A percentile compares a stretch with the other conserved stretches of the same genome.
phyloP scores from a whole-genome alignment of 306 rosid species.

The Castanospermum australe region DNA sequence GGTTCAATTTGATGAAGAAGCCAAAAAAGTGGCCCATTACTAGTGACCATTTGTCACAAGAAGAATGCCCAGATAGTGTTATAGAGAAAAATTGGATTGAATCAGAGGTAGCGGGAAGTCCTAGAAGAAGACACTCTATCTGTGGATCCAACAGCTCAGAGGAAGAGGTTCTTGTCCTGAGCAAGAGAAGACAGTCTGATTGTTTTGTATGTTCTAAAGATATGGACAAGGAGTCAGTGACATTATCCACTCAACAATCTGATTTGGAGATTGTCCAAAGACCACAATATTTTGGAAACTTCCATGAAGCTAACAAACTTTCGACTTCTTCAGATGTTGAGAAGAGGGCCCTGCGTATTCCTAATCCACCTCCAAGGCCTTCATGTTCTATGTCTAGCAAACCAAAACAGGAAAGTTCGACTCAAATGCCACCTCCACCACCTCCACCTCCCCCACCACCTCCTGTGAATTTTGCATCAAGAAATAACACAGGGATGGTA shows the following conservation, averaged over 20 bases:
- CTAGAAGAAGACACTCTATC: slow-evolving; percentile 86
- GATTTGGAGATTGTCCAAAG: slow-evolving; percentile 54
- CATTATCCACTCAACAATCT: slow-evolving; percentile 51
- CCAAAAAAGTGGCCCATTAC: slow-evolving; percentile 80
- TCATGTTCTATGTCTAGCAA: slow-evolving; percentile 59
- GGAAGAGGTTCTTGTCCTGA: slow-evolving; percentile 59
- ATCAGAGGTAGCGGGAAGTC: slow-evolving; percentile 59
- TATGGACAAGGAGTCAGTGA: slow-evolving; percentile 53
- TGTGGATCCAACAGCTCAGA: slow-evolving; percentile 75
- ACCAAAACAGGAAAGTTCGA: slow-evolving; percentile 44
- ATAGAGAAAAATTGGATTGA: slow-evolving; percentile 65
- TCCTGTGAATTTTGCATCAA: slow-evolving; percentile 59
- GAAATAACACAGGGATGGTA: slow-evolving; percentile 53
- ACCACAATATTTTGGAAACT: slow-evolving; percentile 45
- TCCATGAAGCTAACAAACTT: slow-evolving; percentile 59
- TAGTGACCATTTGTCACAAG: slow-evolving; percentile 55
- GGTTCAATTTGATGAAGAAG: slow-evolving; percentile 62
- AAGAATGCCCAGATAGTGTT: slow-evolving; percentile 54
- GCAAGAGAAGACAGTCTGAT: slow-evolving; percentile 86
- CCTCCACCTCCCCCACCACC: slow-evolving; percentile 94
- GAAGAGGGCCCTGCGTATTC: slow-evolving; percentile 84
- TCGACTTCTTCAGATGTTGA: slow-evolving; percentile 65
- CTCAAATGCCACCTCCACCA: slow-evolving; percentile 64
- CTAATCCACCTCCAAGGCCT: slow-evolving; percentile 97
- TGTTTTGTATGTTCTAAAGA: slow-evolving; percentile 65